Evolutionary conservation across 768 basidiomycete genomes (phyloP).

Genomic region (Dentipellis fragilis): DNA sequence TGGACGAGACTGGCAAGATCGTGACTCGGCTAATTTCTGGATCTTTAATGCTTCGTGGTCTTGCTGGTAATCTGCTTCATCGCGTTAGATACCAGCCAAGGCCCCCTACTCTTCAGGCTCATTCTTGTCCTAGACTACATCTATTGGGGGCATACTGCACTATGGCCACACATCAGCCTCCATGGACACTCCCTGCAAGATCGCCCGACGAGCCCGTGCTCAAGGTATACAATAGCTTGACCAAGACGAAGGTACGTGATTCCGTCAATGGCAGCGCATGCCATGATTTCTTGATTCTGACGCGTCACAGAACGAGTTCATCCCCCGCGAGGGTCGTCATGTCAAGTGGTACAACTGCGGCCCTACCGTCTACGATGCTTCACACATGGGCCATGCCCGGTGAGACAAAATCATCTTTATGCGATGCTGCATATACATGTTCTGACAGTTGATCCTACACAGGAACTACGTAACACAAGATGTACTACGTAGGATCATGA

Average conservation of each 20-base stretch:
- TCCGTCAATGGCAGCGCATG: neutral
- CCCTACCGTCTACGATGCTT: slow-evolving; percentile 96
- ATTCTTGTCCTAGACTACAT: neutral
- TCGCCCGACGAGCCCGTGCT: slow-evolving; percentile 51
- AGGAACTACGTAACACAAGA: slow-evolving; percentile 98
- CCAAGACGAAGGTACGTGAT: slow-evolving; percentile 66
- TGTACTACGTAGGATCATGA: slow-evolving; percentile 78
- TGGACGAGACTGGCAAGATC: no score
- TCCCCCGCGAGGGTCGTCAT: slow-evolving; percentile 54
- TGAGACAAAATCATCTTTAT: slow-evolving; percentile 23
- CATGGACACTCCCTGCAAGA: slow-evolving; percentile 39
- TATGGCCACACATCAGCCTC: slow-evolving; percentile 55
- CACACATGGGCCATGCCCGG: slow-evolving; percentile 99
- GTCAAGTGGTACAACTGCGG: slow-evolving; percentile 99
- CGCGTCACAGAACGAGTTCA: slow-evolving; percentile 57
- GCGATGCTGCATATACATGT: neutral
- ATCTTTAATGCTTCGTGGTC: neutral
- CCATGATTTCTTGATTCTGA: neutral
- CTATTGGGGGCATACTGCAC: neutral
- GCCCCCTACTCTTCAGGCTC: neutral
- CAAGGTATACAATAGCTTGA: slow-evolving; percentile 88
- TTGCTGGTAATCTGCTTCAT: neutral
- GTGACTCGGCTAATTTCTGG: neutral
- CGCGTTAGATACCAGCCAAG: neutral
- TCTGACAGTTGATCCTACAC: neutral